phyloP scores from a whole-genome alignment of 305 asterid genomes.

The Andrographis paniculata region DNA sequence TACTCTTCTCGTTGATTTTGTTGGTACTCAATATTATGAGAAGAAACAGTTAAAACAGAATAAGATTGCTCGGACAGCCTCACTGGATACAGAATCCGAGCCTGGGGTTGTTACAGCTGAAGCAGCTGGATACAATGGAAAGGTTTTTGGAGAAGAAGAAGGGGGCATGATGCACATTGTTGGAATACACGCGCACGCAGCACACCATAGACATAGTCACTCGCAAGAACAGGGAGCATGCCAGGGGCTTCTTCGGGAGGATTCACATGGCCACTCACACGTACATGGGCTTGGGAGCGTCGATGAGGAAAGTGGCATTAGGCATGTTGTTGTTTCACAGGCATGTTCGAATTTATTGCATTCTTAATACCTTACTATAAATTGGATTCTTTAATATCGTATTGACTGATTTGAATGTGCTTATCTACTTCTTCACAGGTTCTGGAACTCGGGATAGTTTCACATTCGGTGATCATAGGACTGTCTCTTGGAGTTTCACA shows the following conservation, averaged over 20 bases:
- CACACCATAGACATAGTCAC: constrained; percentile 82
- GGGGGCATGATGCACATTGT: constrained; percentile 92
- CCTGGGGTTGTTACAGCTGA: constrained; percentile 48
- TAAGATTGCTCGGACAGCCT: constrained; percentile 25
- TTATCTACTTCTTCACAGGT: constrained; percentile 31
- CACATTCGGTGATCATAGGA: constrained; percentile 86
- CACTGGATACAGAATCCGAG: constrained; percentile 36
- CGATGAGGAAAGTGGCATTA: constrained; percentile 51
- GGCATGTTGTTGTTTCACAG: constrained; percentile 90
- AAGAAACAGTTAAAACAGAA: constrained; percentile 57
- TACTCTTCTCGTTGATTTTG: constrained; percentile 75
- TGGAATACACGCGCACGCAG: constrained; percentile 85
- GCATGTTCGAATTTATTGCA: constrained; percentile 21
- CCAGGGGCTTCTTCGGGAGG: constrained; percentile 26
- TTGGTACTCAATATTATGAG: constrained; percentile 89
- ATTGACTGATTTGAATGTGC: background rate
- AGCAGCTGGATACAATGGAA: constrained; percentile 26
- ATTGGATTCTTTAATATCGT: background rate
- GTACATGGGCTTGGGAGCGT: constrained; percentile 31
- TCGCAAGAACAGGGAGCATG: constrained; percentile 63
- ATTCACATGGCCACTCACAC: constrained; percentile 51
- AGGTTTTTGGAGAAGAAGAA: constrained; percentile 80
- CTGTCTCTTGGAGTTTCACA: constrained; percentile 82
- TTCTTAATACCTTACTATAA: background rate
- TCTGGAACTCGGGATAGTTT: constrained; percentile 86